Conservation (phyloP, 2,329 filamentous ascomycete species). For the Massarina eburnea region DNA sequence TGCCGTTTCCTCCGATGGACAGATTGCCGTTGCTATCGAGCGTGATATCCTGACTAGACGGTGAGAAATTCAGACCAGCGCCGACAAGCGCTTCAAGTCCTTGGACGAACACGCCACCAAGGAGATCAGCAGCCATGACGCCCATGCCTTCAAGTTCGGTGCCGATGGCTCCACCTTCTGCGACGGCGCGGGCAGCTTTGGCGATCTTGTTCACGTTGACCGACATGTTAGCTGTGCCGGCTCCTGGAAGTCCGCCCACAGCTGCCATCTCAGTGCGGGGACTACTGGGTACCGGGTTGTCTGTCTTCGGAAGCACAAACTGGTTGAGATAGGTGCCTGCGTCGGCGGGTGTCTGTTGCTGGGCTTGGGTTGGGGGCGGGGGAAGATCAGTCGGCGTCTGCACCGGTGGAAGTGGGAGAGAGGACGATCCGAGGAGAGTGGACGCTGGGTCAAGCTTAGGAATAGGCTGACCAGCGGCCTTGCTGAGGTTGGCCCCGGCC, state of each 20-base stretch:
- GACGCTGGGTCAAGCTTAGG: conserved; percentile 27
- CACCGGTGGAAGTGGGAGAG: conserved; percentile 25
- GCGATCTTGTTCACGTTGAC: conserved; percentile 34
- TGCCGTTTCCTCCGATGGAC: conserved; percentile 11
- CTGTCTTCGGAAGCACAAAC: conserved; percentile 39
- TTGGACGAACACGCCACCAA: conserved; percentile 39
- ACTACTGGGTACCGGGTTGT: conserved; percentile 35
- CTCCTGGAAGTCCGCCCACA: conserved; percentile 36
- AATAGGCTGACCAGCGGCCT: conserved; percentile 25
- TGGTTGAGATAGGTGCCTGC: conserved; percentile 39
- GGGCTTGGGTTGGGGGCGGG: conserved; percentile 15
- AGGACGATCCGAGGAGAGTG: conserved; percentile 22
- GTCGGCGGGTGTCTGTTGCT: conserved; percentile 35
- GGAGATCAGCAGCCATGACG: conserved; percentile 34
- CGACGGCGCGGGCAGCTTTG: conserved; percentile 37
- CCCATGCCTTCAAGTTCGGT: conserved; percentile 39
- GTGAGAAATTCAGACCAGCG: conserved; percentile 31
- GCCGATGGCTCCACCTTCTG: conserved; percentile 34
- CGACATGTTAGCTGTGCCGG: conserved; percentile 32
- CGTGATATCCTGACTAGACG: conserved; percentile 20
- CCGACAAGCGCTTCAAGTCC: conserved; percentile 39
- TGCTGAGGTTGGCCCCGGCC: conserved; percentile 37
- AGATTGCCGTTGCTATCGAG: conserved; percentile 27
- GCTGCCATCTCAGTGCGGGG: conserved; percentile 38
- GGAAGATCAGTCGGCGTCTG: conserved; percentile 21